Evolutionary conservation across 108 stramenopile genomes (phyloP).

Genomic region (Nitzschia inconspicua): DNA sequence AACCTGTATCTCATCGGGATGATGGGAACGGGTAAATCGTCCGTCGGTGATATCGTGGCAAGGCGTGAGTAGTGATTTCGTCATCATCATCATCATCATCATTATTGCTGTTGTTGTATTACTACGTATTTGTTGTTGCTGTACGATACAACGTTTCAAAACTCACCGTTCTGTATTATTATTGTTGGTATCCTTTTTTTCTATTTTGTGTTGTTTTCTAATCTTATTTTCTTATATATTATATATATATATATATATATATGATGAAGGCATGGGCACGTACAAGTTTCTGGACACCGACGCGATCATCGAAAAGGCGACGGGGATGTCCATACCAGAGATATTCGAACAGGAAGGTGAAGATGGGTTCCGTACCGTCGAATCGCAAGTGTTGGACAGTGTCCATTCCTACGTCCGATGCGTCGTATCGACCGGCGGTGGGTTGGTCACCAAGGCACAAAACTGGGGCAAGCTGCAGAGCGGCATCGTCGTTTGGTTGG

Average conservation of each 20-base stretch:
- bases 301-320: slow-evolving; percentile 74
- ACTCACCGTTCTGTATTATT: neutral
- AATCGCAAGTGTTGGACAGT: slow-evolving; percentile 80
- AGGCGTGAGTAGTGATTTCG: slow-evolving; percentile 42
- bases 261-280: slow-evolving; percentile 63
- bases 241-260: neutral
- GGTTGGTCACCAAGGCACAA: slow-evolving; percentile 54
- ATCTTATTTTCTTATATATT: too few species aligned
- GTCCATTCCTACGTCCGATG: slow-evolving; percentile 84
- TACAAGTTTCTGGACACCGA: slow-evolving; percentile 95
- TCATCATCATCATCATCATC: too few species aligned
- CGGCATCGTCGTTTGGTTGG: slow-evolving; percentile 91
- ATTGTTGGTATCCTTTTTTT: too few species aligned
- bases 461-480: slow-evolving; percentile 94
- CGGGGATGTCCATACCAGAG: slow-evolving; percentile 65
- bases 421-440: slow-evolving; percentile 85
- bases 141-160: neutral
- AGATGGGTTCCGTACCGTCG: slow-evolving; percentile 83
- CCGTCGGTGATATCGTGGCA: slow-evolving; percentile 74
- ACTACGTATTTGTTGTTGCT: neutral
- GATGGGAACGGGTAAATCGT: slow-evolving; percentile 93
- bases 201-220: too few species aligned
- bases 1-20: slow-evolving; percentile 94
- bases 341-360: slow-evolving; percentile 90
- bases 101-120: too few species aligned